These are phyloP conservation scores for Phytophthora podocarpi DNA, from an alignment of 352 stramenopile genomes.

Conservation along the genomic window DNA sequence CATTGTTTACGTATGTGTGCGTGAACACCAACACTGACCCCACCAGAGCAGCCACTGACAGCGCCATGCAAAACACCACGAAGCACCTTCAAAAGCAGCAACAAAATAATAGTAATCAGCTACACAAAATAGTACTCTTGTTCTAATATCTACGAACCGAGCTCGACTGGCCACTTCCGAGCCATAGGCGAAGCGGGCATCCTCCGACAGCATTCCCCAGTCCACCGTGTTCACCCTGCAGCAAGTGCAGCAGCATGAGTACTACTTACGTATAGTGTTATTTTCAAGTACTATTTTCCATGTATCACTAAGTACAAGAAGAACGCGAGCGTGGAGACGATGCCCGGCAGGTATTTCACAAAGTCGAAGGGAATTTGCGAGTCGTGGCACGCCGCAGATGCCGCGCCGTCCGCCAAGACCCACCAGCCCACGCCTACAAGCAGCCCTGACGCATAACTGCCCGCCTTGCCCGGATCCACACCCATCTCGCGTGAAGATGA, in stretches of 20 bases:
- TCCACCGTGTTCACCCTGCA: constrained; percentile 64
- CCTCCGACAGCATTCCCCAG: constrained; percentile 67
- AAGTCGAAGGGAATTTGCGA: constrained; percentile 69
- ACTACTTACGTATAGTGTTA: neutral
- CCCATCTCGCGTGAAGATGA: too few relatives aligned
- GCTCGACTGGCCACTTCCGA: constrained; percentile 50
- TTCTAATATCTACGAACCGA: constrained; percentile 24
- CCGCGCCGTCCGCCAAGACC: constrained; percentile 60
- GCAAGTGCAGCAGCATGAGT: neutral
- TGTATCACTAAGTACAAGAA: constrained; percentile 52
- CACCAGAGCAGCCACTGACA: constrained; percentile 46
- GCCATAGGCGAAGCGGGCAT: constrained; percentile 47
- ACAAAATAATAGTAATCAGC: constrained; percentile 1
- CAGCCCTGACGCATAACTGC: constrained; percentile 53
- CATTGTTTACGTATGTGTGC: constrained; percentile 62
- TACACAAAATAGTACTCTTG: neutral
- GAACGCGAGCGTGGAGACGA: constrained; percentile 62
- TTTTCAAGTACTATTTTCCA: constrained; percentile 2
- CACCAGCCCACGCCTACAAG: constrained; percentile 68
- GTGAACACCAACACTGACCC: constrained; percentile 65
- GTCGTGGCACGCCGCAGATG: constrained; percentile 43
- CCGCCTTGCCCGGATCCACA: constrained; percentile 39
- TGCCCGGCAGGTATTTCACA: constrained; percentile 59
- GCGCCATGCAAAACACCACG: constrained; percentile 55
- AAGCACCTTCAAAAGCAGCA: constrained; percentile 38